phyloP scores from a whole-genome alignment of 2,329 filamentous ascomycete genomes.

The Alternaria dauci region DNA sequence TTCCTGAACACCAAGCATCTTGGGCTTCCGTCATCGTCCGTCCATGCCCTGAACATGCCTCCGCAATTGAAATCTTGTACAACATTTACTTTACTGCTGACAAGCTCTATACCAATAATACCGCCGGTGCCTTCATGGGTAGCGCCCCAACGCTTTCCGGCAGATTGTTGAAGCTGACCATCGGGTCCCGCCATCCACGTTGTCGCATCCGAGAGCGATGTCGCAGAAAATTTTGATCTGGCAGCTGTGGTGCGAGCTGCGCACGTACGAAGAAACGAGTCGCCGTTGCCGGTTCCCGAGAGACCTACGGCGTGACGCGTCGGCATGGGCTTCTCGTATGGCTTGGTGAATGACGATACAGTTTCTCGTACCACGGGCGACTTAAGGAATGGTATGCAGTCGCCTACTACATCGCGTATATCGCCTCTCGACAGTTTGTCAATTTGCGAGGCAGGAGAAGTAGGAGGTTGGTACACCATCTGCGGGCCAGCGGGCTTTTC shows the following conservation, averaged over 20 bases:
- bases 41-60: conserved; percentile 86
- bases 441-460: conserved; percentile 25
- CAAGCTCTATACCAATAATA: conserved; percentile 80
- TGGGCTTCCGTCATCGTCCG: conserved; percentile 67
- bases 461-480: conserved; percentile 32
- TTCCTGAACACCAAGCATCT: conserved; percentile 68
- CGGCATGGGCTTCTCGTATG: conserved; percentile 4
- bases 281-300: conserved; percentile 87
- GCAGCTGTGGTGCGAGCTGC: conserved; percentile 77
- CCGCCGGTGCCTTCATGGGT: conserved; percentile 85
- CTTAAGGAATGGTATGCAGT: conserved; percentile 65
- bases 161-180: conserved; percentile 78
- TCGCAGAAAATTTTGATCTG: conserved; percentile 70
- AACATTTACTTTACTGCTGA: conserved; percentile 63
- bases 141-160: conserved; percentile 74
- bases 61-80: conserved; percentile 84
- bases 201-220: conserved; percentile 66
- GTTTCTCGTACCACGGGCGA: conserved; percentile 32
- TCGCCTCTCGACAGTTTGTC: conserved; percentile 44
- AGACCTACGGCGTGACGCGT: conserved; percentile 62
- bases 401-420: conserved; percentile 62
- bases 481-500: conserved; percentile 50
- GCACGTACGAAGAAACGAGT: conserved; percentile 79
- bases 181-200: conserved; percentile 71
- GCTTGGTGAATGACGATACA: neutral